Conservation (phyloP, 1,284 basidiomycete genomes). For the Xerocomus minutiporus region DNA sequence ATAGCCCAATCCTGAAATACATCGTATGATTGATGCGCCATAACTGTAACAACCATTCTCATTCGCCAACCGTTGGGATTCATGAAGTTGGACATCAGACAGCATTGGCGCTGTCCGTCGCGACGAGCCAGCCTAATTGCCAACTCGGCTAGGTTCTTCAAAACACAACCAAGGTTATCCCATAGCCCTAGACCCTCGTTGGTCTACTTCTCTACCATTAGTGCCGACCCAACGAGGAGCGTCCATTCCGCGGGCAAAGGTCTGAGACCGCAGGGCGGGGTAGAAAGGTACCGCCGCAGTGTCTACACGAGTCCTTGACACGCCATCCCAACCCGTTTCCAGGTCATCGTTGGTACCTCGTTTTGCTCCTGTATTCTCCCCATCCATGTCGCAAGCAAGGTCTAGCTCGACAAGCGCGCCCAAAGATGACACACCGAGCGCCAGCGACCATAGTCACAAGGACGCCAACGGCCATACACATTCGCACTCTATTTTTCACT, state of each 20-base stretch:
- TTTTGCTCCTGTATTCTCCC: background rate
- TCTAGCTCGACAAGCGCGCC: constrained; percentile 31
- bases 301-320: constrained; percentile 1
- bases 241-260: background rate
- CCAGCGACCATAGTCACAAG: constrained; percentile 13
- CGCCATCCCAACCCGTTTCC: constrained; percentile 9
- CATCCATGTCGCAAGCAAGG: constrained; percentile 35
- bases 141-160: constrained; percentile 9
- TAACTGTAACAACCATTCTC: background rate
- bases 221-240: background rate
- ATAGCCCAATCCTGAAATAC: too few species aligned
- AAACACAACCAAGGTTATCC: constrained; percentile 1
- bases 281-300: constrained; percentile 15
- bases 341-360: constrained; percentile 10
- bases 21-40: too few species aligned
- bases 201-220: background rate
- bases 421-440: constrained; percentile 3
- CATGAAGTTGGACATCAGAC: constrained; percentile 19
- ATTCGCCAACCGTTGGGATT: background rate
- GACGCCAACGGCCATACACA: constrained; percentile 36
- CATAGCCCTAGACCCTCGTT: background rate
- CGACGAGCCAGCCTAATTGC: constrained; percentile 7
- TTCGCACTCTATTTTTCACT: constrained; percentile 58
- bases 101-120: constrained; percentile 11
- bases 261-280: constrained; percentile 1